Evolutionary conservation across 1,139 yeast species (phyloP).

Genomic region (Yamadazyma sp.): DNA sequence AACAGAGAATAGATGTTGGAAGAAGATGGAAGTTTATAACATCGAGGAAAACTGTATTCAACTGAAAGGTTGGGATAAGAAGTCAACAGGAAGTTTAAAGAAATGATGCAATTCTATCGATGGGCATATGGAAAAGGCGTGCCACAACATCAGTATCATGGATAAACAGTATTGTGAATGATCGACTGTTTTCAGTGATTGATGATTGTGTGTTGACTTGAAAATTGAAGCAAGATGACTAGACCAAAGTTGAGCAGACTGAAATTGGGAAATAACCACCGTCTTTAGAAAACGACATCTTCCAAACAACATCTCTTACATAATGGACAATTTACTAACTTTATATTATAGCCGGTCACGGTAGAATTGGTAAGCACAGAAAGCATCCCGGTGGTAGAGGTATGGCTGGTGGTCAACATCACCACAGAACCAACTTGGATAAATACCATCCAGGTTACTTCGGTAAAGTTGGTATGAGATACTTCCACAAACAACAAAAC

Average conservation of each 20-base stretch:
- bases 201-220: too few relatives aligned
- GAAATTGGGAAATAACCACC: too few relatives aligned
- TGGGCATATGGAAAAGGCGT: too few relatives aligned
- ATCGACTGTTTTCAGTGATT: too few relatives aligned
- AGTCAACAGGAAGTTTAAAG: too few relatives aligned
- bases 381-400: slow-evolving; percentile 99
- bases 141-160: too few relatives aligned
- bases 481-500: slow-evolving; percentile 96
- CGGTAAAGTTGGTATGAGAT: slow-evolving; percentile 99
- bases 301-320: background rate
- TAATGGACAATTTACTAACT: slow-evolving; percentile 31
- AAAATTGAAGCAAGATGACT: too few relatives aligned
- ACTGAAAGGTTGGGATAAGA: too few relatives aligned
- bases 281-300: background rate
- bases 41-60: too few relatives aligned
- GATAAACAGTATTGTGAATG: too few relatives aligned
- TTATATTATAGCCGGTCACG: slow-evolving; percentile 86
- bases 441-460: slow-evolving; percentile 99
- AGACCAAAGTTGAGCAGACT: too few relatives aligned
- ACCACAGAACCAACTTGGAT: slow-evolving; percentile 99
- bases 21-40: background rate
- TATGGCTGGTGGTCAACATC: slow-evolving; percentile 99
- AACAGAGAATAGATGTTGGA: background rate
- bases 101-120: too few relatives aligned
- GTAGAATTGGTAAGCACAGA: slow-evolving; percentile 99